Evolutionary conservation across 306 rosid genomes (phyloP).

Genomic region (Aeschynomene evenia): DNA sequence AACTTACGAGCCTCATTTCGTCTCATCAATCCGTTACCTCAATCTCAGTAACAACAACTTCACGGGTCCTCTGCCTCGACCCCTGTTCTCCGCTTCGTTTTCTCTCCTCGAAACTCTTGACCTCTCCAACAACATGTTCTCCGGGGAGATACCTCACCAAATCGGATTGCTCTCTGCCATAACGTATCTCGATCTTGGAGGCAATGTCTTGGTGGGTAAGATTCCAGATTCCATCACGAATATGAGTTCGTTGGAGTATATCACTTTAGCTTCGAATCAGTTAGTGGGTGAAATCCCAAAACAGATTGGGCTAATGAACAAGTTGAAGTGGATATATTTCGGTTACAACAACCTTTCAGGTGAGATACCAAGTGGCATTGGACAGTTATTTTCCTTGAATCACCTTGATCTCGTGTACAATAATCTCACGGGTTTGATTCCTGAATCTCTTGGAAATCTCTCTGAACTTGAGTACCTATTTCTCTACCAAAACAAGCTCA

Average conservation of each 20-base stretch:
- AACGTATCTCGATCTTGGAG: conserved; percentile 78
- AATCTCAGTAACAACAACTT: conserved; percentile 86
- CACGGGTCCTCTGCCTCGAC: conserved; percentile 62
- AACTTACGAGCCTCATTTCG: neutral
- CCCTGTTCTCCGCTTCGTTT: conserved; percentile 41
- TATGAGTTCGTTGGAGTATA: conserved; percentile 49
- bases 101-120: conserved; percentile 56
- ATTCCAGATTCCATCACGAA: conserved; percentile 68
- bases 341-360: conserved; percentile 92
- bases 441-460: conserved; percentile 68
- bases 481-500: conserved; percentile 77
- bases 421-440: conserved; percentile 74
- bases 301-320: conserved; percentile 51
- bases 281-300: conserved; percentile 63
- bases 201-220: conserved; percentile 62
- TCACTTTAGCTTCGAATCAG: conserved; percentile 86
- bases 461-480: conserved; percentile 62
- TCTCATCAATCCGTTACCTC: conserved; percentile 50
- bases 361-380: conserved; percentile 66
- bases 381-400: conserved; percentile 46
- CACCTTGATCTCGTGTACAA: conserved; percentile 93
- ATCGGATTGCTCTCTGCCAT: conserved; percentile 55
- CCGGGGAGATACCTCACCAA: conserved; percentile 59
- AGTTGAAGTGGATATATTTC: conserved; percentile 71
- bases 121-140: conserved; percentile 87